These are phyloP conservation scores for Cercospora beticola DNA, from an alignment of 2,329 filamentous ascomycete species.

Conservation along the genomic window DNA sequence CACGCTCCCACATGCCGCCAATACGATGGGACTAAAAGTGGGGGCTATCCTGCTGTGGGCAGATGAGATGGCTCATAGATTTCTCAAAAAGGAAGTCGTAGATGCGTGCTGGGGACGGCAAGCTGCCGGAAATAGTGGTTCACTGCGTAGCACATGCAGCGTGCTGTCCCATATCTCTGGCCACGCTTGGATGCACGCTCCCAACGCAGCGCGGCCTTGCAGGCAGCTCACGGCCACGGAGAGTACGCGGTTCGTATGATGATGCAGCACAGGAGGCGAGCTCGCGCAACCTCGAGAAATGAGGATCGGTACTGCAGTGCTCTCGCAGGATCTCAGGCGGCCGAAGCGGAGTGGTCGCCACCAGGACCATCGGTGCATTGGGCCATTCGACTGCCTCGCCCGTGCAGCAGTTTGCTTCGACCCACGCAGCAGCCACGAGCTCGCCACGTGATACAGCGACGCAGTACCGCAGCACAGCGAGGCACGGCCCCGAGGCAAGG, in stretches of 20 bases:
- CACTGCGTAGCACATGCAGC: slow-evolving; percentile 19
- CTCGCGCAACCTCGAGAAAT: slow-evolving; percentile 8
- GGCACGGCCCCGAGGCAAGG: slow-evolving; percentile 10
- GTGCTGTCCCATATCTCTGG: slow-evolving; percentile 23
- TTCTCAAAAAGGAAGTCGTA: slow-evolving; percentile 29
- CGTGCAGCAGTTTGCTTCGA: slow-evolving; percentile 15
- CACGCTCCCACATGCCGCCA: slow-evolving; percentile 46
- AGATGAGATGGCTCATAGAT: slow-evolving; percentile 14
- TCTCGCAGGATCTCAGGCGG: slow-evolving; percentile 1
- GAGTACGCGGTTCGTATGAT: slow-evolving; percentile 23
- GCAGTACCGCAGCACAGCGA: not conserved
- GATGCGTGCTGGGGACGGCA: slow-evolving; percentile 16
- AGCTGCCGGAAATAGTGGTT: slow-evolving; percentile 20
- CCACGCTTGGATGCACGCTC: slow-evolving; percentile 16
- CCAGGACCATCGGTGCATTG: not conserved
- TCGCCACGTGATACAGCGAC: slow-evolving; percentile 32
- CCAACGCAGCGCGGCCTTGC: slow-evolving; percentile 12
- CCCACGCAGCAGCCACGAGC: slow-evolving; percentile 11
- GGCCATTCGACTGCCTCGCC: slow-evolving; percentile 8
- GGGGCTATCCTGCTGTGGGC: slow-evolving; percentile 44
- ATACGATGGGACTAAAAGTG: slow-evolving; percentile 50
- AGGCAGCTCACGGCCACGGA: slow-evolving; percentile 15
- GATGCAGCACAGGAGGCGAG: slow-evolving; percentile 10
- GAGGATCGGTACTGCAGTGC: slow-evolving; percentile 16
- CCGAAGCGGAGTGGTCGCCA: not conserved